A percentile compares a stretch with the other conserved stretches of the same genome.
Evolutionary conservation across 768 basidiomycete genomes (phyloP).

Genomic region (Strobilomyces confusus): DNA sequence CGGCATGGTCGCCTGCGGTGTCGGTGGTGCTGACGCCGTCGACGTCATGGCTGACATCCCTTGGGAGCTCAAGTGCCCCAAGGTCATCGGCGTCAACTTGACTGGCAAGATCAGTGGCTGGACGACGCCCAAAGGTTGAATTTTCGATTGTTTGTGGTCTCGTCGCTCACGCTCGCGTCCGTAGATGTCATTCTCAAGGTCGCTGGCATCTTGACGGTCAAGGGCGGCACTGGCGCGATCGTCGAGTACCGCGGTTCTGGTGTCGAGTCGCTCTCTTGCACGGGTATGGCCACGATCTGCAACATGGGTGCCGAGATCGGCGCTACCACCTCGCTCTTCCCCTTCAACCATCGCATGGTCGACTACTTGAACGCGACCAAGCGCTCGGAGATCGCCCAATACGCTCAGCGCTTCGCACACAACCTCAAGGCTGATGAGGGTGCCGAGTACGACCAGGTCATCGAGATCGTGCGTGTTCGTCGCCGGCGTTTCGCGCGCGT

Average conservation of each 20-base stretch:
- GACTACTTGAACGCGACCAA: constrained; percentile 95
- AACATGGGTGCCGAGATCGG: constrained; percentile 99
- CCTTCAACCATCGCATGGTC: constrained; percentile 93
- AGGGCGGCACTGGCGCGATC: constrained; percentile 98
- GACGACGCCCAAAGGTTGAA: constrained; percentile 93
- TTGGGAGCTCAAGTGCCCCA: constrained; percentile 99
- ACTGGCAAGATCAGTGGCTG: constrained; percentile 94
- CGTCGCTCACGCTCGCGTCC: constrained; percentile 9
- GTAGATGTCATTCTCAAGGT: constrained; percentile 98
- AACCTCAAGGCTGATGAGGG: constrained; percentile 86
- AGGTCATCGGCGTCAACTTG: constrained; percentile 96
- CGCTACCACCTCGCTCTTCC: constrained; percentile 98
- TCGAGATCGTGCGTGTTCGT: constrained; percentile 71
- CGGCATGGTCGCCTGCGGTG: constrained; percentile 99
- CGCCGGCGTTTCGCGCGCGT: not conserved
- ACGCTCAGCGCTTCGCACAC: constrained; percentile 84
- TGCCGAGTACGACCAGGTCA: constrained; percentile 90
- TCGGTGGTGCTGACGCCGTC: constrained; percentile 98
- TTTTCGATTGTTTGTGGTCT: not conserved
- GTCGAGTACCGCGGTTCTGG: constrained; percentile 96
- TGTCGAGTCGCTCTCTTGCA: constrained; percentile 94
- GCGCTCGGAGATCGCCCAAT: constrained; percentile 80
- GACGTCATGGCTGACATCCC: constrained; percentile 98
- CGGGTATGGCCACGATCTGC: constrained; percentile 99
- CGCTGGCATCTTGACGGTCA: constrained; percentile 97